phyloP scores from a whole-genome alignment of 371 early-diverging fungal genomes.

The Mortierella sp. region DNA sequence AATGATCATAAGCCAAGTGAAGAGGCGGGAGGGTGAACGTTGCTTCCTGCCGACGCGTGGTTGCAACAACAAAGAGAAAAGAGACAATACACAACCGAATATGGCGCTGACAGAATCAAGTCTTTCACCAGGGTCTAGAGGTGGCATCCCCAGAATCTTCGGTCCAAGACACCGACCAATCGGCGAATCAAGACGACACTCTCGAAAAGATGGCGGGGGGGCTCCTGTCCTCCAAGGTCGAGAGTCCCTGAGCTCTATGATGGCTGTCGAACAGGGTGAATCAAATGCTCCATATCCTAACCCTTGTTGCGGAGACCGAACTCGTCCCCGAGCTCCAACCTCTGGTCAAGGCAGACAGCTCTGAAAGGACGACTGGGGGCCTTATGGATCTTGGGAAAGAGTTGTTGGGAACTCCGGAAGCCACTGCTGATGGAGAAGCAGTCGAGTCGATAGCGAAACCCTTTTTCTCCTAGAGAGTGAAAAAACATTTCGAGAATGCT shows the following conservation, averaged over 20 bases:
- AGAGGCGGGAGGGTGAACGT: too few relatives aligned
- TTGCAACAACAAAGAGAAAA: background rate
- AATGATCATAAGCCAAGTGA: too few relatives aligned
- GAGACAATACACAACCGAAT: background rate
- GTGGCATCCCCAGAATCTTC: constrained; percentile 99
- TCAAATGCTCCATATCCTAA: constrained; percentile 99
- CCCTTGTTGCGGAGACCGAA: constrained; percentile 99
- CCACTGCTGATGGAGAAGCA: constrained; percentile 16
- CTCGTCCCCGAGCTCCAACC: constrained; percentile 98
- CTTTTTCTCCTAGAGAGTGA: too few relatives aligned
- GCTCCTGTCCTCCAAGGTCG: constrained; percentile 97
- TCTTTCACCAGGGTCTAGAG: constrained; percentile 99
- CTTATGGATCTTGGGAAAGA: constrained; percentile 95
- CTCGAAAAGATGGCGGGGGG: constrained; percentile 97
- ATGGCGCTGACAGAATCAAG: constrained; percentile 98
- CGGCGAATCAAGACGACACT: constrained; percentile 99
- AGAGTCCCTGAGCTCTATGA: constrained; percentile 99
- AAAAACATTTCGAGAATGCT: too few relatives aligned
- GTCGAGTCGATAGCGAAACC: background rate
- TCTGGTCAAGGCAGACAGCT: constrained; percentile 98
- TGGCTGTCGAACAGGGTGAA: constrained; percentile 99
- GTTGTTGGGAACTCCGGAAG: constrained; percentile 48
- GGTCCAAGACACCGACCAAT: constrained; percentile 97
- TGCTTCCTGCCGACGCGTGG: constrained; percentile 97
- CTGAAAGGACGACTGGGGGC: constrained; percentile 99